Base-by-base conservation (phyloP, 495 filamentous ascomycete genomes). In the Penicillium desertorum region DNA sequence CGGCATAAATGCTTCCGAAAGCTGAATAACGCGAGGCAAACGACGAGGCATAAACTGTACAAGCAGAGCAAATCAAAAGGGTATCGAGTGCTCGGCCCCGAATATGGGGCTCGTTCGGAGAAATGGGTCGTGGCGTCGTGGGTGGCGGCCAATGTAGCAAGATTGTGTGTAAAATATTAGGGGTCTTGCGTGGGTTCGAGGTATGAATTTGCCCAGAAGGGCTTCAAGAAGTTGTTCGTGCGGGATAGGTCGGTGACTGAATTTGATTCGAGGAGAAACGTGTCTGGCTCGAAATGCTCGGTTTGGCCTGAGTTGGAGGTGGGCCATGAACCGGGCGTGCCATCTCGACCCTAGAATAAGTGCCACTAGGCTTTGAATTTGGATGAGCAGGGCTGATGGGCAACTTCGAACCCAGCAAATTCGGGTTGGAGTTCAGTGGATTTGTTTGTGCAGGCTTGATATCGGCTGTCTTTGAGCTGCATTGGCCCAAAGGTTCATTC, bases 41-140 rank as follows among this genome's bases (percentile, higher is more conserved):
- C 59, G 59, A 68, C 60, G 48, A 61, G 49, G 59, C 49, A 56
- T 60, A 58, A 62, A 60, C 62, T 69, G 57, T 65, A 69, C 64
- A 69, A 66, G 59, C 61, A 57, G 56, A 63, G 63, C 53, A 66
- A 69, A 66, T 53, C 51, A 62, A 66, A 59, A 57, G 66, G 66
- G 66, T 69, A 69, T 69, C 66, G 66, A 69, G 54, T 59, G 59
- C 54, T 46, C 54, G 57, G 60, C 55, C 63, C 66, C 57, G 52
- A 54, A 51, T 56, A 34, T 58, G 53, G 57, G 57, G 44, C 36
- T 44, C 39, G 43, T 57, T 56, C 55, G 54, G 46, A 51, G 51
- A 57, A 62, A 67, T 62, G 36, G 53, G 53, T 67, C 53, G 57
- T 62, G 58, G 46, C 51, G 36, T 51, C 43, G 57, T 60, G 45